These are phyloP conservation scores for Irpex sp. DNA, from an alignment of 1,284 basidiomycete genomes.

Conservation along the genomic window DNA sequence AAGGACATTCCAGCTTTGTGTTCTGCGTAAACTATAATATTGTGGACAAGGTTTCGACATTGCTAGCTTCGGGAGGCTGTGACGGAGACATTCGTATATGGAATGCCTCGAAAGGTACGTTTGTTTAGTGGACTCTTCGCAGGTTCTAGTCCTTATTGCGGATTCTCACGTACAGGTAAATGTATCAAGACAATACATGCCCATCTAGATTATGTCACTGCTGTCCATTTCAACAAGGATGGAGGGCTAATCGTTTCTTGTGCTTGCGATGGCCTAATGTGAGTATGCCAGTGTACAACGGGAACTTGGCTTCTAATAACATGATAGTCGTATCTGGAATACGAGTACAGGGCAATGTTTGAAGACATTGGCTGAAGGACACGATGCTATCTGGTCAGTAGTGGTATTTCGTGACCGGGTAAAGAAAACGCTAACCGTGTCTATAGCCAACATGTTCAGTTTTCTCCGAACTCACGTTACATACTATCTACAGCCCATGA, in stretches of 20 bases:
- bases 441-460: constrained; percentile 78
- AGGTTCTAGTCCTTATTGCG: neutral
- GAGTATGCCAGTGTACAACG: constrained; percentile 24
- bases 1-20: constrained; percentile 85
- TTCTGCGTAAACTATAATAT: constrained; percentile 92
- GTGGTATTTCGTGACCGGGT: neutral
- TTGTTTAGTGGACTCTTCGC: neutral
- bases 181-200: constrained; percentile 84
- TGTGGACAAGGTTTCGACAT: constrained; percentile 53
- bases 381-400: constrained; percentile 79
- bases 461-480: constrained; percentile 93
- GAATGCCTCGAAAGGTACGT: constrained; percentile 77
- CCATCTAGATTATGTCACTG: constrained; percentile 93
- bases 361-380: constrained; percentile 91
- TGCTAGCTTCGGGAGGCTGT: constrained; percentile 89
- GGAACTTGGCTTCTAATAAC: neutral
- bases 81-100: constrained; percentile 93
- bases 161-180: constrained; percentile 61
- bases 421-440: constrained; percentile 4
- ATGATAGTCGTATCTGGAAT: constrained; percentile 90
- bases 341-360: constrained; percentile 90
- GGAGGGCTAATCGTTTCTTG: constrained; percentile 90
- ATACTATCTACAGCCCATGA: constrained; percentile 91
- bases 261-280: constrained; percentile 93
- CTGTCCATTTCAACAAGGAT: constrained; percentile 91